Conservation (phyloP, 1,284 basidiomycete species). For the Ceratorhiza oryzae-sativae region DNA sequence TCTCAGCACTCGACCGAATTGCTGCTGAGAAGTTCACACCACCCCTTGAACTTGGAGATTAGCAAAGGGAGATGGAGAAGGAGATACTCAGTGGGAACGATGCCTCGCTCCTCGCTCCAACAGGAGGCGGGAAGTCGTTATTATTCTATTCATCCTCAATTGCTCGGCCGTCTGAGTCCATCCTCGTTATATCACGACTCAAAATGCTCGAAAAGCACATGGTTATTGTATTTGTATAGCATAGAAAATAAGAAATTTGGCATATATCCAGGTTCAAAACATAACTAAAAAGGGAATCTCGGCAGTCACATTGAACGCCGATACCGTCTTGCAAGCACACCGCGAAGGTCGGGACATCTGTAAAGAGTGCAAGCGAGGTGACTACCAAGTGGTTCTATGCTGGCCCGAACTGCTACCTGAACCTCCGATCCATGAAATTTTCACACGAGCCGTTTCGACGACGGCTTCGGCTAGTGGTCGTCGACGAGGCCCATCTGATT, state of each 20-base stretch:
- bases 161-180: neutral
- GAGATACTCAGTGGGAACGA: slow-evolving; percentile 10
- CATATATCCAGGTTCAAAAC: neutral
- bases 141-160: slow-evolving; percentile 13
- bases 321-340: neutral
- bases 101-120: neutral
- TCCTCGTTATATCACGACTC: neutral
- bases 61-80: neutral
- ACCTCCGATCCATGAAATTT: no score
- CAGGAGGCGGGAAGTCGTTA: neutral
- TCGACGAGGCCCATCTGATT: slow-evolving; percentile 8
- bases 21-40: neutral
- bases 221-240: neutral
- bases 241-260: neutral
- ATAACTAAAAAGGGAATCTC: neutral
- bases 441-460: no score
- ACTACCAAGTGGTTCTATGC: neutral
- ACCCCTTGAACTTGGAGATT: neutral
- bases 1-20: neutral
- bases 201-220: slow-evolving; percentile 14
- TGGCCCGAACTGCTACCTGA: slow-evolving; percentile 3
- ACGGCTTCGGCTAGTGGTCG: neutral
- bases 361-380: neutral
- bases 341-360: slow-evolving; percentile 1
- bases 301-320: neutral